Evolutionary conservation across 164 flowering plant genomes (phyloP).

Genomic region (Taxillus chinensis): DNA sequence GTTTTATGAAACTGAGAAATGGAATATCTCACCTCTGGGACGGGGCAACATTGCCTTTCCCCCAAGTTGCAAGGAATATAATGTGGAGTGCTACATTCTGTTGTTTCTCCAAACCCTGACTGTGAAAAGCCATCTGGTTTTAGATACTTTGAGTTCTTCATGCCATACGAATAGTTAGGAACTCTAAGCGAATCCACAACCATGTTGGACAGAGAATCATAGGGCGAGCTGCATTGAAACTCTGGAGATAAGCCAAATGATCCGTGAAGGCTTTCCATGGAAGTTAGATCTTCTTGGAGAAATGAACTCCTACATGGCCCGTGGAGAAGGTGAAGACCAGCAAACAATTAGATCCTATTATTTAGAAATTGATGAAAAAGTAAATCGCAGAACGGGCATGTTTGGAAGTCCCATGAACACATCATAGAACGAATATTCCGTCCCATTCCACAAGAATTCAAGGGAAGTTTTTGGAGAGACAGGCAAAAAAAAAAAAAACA

Average conservation of each 20-base stretch:
- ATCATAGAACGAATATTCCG: no score
- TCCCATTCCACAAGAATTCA: no score
- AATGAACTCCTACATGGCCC: conserved; percentile 36
- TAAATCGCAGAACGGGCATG: not conserved
- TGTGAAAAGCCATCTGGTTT: conserved; percentile 22
- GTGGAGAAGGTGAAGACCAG: not conserved
- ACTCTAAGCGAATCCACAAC: conserved; percentile 10
- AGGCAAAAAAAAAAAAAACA: no score
- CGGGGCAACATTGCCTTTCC: not conserved
- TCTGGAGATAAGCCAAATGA: conserved; percentile 14
- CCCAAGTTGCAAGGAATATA: conserved; percentile 9
- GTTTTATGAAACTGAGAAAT: not conserved
- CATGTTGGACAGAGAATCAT: conserved; percentile 12
- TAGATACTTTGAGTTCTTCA: conserved; percentile 14
- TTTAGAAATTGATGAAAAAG: not conserved
- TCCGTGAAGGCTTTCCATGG: conserved; percentile 6
- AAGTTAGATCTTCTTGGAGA: conserved; percentile 20
- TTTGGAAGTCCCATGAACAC: conserved; percentile 1
- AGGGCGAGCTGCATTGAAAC: conserved; percentile 2
- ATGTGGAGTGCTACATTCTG: conserved; percentile 4
- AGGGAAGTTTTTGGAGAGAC: no score
- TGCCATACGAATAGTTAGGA: conserved; percentile 6
- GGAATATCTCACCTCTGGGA: conserved; percentile 23
- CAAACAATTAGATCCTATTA: not conserved
- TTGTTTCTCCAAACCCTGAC: conserved; percentile 16